Evolutionary conservation across 352 stramenopile species (phyloP), one percentile per base, ranked within the genome.

Genomic region (Globisporangium spinosum): DNA sequence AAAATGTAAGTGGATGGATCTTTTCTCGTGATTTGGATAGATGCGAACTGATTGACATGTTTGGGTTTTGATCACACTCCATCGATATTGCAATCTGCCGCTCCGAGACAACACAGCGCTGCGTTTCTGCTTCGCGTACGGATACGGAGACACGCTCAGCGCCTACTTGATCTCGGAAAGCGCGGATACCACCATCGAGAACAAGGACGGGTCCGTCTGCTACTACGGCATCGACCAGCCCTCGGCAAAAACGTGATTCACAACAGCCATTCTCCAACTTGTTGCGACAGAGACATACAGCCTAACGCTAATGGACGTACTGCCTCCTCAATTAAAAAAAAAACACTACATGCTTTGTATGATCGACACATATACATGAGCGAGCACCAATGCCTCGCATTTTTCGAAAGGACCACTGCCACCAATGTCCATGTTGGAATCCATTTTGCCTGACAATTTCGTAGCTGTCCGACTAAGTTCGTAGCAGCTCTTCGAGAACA

Each of bases 91-190:
- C 2, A 12, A 20, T 29, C 6, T 22, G 15, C 51, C 91, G 82
- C 75, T 83, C 47, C 83, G 85, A 67, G 88, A 90, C 25, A 97
- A 98, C 69, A 97, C 90, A 7, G 83, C 89, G 20, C 77, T 98
- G 49, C 91, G 97, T 56, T 97, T 96, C 65, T 97, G 90, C 74
- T 97, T 95, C 66, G 81, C 83, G 22, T 97, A 96, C 67, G 88
- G 87, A 27, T 97, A 97, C 63, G 88, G 84, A 29, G 85, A 95
- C 49, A 91, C 84, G n/a, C 71, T 98, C 8, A 87, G 86, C 32
- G 85, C 78, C 54, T 98, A 98, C 65, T 75, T 98, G 57, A 85
- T 97, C 54, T 91, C 81, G 32, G 97, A 98, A 70, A 89, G 90
- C 47, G 89, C 89, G 13, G 85, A 94, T 65, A 83, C 85, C 29